Conservation (phyloP, 192 early-diverging fungal genomes). For the Linnemannia exigua region DNA sequence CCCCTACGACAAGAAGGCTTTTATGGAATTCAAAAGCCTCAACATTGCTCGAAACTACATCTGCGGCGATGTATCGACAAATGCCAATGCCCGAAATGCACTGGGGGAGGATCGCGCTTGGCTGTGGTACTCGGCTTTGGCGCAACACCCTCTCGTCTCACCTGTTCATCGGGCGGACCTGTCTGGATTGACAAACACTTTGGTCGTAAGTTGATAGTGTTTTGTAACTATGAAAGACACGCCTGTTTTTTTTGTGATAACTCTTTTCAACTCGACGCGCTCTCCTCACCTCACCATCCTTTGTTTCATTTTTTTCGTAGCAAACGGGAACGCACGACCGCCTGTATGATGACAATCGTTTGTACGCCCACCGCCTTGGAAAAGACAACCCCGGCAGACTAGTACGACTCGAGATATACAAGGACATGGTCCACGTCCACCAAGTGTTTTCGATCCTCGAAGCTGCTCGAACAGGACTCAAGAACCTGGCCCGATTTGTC, state of each 20-base stretch:
- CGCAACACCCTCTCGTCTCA: constrained; percentile 41
- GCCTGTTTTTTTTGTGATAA: no score
- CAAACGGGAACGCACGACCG: constrained; percentile 51
- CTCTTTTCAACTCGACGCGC: no score
- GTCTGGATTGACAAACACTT: constrained; percentile 19
- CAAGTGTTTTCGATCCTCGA: constrained; percentile 26
- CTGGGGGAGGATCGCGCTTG: constrained; percentile 33
- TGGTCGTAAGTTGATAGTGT: constrained; percentile 37
- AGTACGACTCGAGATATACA: constrained; percentile 30
- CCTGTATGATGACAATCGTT: constrained; percentile 33
- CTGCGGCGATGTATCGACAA: constrained; percentile 24
- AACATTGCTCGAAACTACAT: constrained; percentile 36
- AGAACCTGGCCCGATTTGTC: constrained; percentile 40
- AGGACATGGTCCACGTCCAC: constrained; percentile 43
- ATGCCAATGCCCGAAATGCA: constrained; percentile 36
- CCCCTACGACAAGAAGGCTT: constrained; percentile 28
- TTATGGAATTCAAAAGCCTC: constrained; percentile 17
- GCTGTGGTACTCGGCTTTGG: constrained; percentile 34
- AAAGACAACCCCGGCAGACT: constrained; percentile 22
- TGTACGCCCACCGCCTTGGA: constrained; percentile 48
- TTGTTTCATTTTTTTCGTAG: constrained; percentile 1
- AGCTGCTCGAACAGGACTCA: neutral
- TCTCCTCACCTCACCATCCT: neutral
- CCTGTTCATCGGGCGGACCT: constrained; percentile 43
- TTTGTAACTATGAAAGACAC: no score